phyloP scores from a whole-genome alignment of 805 yeast species.

The Wickerhamomyces mucosus region DNA sequence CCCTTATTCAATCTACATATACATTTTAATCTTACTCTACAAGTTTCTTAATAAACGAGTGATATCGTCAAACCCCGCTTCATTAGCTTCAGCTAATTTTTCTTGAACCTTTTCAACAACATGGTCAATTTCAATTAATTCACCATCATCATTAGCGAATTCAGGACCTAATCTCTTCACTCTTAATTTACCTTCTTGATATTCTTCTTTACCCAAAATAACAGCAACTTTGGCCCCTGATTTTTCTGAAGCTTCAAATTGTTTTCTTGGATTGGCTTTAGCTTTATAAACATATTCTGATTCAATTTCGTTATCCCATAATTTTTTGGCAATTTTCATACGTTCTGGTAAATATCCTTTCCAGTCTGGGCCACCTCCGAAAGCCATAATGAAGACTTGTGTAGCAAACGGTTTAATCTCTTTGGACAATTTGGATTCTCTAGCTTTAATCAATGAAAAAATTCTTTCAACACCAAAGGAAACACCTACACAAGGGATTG shows the following conservation, averaged over 20 bases:
- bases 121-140: constrained; percentile 52
- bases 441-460: constrained; percentile 79
- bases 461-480: constrained; percentile 96
- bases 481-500: constrained; percentile 95
- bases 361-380: constrained; percentile 98
- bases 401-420: constrained; percentile 75
- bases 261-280: constrained; percentile 91
- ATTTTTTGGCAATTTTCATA: constrained; percentile 70
- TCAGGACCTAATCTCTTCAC: constrained; percentile 87
- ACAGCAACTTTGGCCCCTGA: constrained; percentile 86
- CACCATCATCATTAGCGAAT: constrained; percentile 82
- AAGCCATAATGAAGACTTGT: constrained; percentile 93
- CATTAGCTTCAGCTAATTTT: constrained; percentile 38
- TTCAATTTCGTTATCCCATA: constrained; percentile 87
- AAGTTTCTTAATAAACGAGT: constrained; percentile 53
- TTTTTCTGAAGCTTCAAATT: constrained; percentile 96
- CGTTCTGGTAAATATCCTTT: constrained; percentile 86
- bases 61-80: constrained; percentile 53
- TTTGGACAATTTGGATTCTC: constrained; percentile 45
- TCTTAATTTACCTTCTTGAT: constrained; percentile 63
- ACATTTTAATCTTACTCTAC: constrained; percentile 20
- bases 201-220: constrained; percentile 93
- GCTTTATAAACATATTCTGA: constrained; percentile 87
- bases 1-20: no score
- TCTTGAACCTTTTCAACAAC: constrained; percentile 44